Percentiles rank a stretch among this genome's conserved stretches.
These are phyloP conservation scores for Silene coronaria DNA, from an alignment of 179 eudicot species.

Conservation along the genomic window DNA sequence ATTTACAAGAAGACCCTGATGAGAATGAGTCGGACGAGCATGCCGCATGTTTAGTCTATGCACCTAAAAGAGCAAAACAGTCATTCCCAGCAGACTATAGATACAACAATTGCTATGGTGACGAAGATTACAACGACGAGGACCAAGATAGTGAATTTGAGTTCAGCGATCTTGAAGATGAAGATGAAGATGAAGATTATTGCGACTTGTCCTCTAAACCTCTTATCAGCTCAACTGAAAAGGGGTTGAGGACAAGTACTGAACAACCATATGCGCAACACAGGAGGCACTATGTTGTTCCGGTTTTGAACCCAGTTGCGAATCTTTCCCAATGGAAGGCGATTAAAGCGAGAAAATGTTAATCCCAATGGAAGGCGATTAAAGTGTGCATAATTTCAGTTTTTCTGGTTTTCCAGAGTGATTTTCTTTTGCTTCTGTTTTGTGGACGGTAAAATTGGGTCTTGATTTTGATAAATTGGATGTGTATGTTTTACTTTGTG, in stretches of 20 bases:
- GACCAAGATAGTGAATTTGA: constrained; percentile 14
- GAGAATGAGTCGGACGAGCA: constrained; percentile 2
- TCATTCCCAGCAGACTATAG: constrained; percentile 15
- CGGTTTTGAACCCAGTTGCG: constrained; percentile 32
- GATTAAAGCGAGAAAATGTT: constrained; percentile 27
- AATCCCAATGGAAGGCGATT: background rate
- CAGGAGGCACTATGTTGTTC: constrained; percentile 24
- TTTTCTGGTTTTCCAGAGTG: constrained; percentile 2
- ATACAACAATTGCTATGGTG: constrained; percentile 21
- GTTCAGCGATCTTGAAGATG: constrained; percentile 17
- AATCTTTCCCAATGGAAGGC: constrained; percentile 35
- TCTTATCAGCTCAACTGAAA: constrained; percentile 10
- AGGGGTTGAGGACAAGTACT: background rate
- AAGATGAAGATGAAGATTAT: constrained; percentile 6
- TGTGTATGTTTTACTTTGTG: background rate
- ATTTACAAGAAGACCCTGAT: constrained; percentile 8
- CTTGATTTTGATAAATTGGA: background rate
- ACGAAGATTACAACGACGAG: constrained; percentile 20
- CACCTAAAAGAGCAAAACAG: background rate
- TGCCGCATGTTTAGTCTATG: background rate
- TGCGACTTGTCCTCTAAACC: constrained; percentile 15
- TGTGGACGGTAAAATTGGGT: background rate
- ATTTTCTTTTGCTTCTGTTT: background rate
- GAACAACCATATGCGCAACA: background rate
- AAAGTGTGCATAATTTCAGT: background rate